Base-by-base conservation (phyloP, 805 yeast genomes). In the Myxozyma kluyveri region DNA sequence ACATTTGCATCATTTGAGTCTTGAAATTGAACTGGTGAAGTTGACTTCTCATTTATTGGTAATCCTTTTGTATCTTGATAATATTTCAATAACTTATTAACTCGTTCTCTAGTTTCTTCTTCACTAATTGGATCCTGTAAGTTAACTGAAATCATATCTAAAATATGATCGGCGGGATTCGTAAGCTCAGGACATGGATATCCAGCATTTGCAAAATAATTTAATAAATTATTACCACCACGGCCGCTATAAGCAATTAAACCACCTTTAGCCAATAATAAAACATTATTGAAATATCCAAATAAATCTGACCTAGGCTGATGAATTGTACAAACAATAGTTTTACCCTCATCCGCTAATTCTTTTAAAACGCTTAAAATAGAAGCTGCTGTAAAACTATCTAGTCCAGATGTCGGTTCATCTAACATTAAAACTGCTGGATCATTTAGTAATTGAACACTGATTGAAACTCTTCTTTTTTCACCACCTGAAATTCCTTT, bases 341-440 rank as follows among this genome's bases (percentile, higher is more conserved):
- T 86, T 10, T 82, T 80, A 4, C 83, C 80, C 27, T 75, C 77
- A 1, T 56, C 63, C 1, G 88, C 79, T 33, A 88, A 67, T 2
- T 73, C 72, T 45, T 79, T 72, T 51, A 88, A 71, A 36, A 88
- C 78, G 27, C 75, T 71, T 37, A 88, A 65, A 32, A 88, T 84
- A 2, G 86, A 77, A 1, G 79, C 75, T 0, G 95, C 85, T 0
- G 93, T 86, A 51, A 86, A 80, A 10, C 90, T 80, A 63, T 88
- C 96, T 23, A 88, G 73, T 0, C 96, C 96, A 3, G 95, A 86
- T 0, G 96, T 88, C 1, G 96, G 96, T 63, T 88, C 96, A 67
- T 88, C 96, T 22, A 88, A 67, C 45, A 88, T 75, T 32, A 88
- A 65, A 35, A 88, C 74, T 50, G 81, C 81, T 0, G 95, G 91